Conservation (phyloP, 192 early-diverging fungal genomes). For the Lobosporangium transversale region DNA sequence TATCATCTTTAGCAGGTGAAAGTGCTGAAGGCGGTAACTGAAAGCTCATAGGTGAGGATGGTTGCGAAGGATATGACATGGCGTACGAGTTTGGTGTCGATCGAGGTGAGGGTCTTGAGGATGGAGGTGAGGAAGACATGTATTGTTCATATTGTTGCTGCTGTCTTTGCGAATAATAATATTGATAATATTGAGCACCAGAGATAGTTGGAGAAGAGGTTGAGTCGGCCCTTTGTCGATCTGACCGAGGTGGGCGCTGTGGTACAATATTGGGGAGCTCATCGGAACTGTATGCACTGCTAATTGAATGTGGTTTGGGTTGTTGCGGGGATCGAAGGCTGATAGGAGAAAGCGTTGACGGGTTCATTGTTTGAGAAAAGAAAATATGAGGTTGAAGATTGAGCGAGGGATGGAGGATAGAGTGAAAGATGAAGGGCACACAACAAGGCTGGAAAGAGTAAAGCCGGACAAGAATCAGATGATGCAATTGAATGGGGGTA, state of each 20-base stretch:
- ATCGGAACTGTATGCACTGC: conserved; percentile 30
- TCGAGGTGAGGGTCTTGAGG: conserved; percentile 23
- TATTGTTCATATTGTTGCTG: conserved; percentile 34
- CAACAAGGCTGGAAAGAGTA: no score
- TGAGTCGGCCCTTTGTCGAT: conserved; percentile 25
- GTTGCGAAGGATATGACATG: conserved; percentile 30
- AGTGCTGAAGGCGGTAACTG: conserved; percentile 43
- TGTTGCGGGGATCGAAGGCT: conserved; percentile 31
- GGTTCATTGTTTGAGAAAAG: conserved; percentile 9
- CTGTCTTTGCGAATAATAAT: conserved; percentile 23
- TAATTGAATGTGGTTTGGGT: not conserved
- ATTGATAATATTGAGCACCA: conserved; percentile 39
- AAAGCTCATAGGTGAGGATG: conserved; percentile 42
- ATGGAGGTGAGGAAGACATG: conserved; percentile 23
- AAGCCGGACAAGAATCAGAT: no score
- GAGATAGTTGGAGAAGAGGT: conserved; percentile 27
- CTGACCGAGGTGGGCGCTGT: conserved; percentile 33
- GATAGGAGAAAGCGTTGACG: conserved; percentile 9
- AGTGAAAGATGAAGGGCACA: not conserved
- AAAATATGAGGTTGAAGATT: not conserved
- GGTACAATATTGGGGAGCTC: conserved; percentile 22
- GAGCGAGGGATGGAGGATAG: not conserved
- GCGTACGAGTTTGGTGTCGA: conserved; percentile 27
- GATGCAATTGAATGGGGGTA: no score
- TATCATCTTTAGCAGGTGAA: conserved; percentile 21